These are phyloP conservation scores for Boletus vermiculosoides DNA, from an alignment of 768 basidiomycete species.

Conservation along the genomic window DNA sequence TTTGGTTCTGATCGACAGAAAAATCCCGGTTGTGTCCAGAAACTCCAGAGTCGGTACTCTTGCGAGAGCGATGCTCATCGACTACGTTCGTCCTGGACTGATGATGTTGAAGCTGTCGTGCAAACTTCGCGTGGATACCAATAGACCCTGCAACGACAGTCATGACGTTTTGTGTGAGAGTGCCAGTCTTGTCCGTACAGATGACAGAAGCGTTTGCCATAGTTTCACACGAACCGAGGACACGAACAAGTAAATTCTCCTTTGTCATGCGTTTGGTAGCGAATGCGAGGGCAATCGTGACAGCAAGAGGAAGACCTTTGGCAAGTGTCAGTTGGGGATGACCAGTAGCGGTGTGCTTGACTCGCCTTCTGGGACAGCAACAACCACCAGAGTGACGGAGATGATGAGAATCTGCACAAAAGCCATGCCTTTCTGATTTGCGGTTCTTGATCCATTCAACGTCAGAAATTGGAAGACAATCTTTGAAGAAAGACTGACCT, in stretches of 20 bases:
- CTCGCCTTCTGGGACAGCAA: conserved; percentile 81
- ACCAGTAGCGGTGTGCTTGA: background rate
- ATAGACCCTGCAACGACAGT: conserved; percentile 94
- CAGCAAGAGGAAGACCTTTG: conserved; percentile 87
- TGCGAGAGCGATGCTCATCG: conserved; percentile 40
- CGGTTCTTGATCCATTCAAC: conserved; percentile 41
- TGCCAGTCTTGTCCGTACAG: conserved; percentile 96
- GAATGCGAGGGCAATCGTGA: conserved; percentile 94
- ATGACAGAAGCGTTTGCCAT: conserved; percentile 98
- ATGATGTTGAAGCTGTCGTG: conserved; percentile 72
- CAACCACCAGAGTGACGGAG: conserved; percentile 86
- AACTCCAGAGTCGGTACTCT: conserved; percentile 30
- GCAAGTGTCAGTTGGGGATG: background rate
- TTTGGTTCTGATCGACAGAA: conserved; percentile 73
- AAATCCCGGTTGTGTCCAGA: conserved; percentile 67
- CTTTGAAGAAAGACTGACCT: conserved; percentile 40
- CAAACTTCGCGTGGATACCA: conserved; percentile 94
- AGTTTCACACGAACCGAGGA: conserved; percentile 95
- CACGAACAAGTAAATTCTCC: conserved; percentile 92
- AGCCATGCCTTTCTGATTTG: conserved; percentile 81
- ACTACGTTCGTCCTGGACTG: conserved; percentile 68
- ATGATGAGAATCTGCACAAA: conserved; percentile 96
- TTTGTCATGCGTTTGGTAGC: conserved; percentile 98
- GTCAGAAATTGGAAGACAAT: conserved; percentile 4
- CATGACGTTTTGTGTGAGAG: conserved; percentile 95